Base-by-base conservation (phyloP, 495 filamentous ascomycete species). In the Penicillium cosmopolitanum region DNA sequence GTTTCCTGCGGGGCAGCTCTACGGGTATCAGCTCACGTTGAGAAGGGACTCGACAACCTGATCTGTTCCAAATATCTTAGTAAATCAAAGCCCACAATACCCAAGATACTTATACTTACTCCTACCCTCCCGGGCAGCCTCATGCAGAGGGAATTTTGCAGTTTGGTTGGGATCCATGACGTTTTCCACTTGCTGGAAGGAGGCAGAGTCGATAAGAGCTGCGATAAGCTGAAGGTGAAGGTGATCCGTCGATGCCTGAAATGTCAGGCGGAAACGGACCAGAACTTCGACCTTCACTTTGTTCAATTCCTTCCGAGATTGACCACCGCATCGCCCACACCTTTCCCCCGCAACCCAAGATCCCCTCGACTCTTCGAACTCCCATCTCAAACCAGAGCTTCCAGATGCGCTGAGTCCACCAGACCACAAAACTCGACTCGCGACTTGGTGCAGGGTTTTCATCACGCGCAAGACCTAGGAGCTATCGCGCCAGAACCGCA, bases 101-200 rank as follows among this genome's bases (percentile, higher is more conserved):
- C 8, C 18, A 36, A 33, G 19, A 8, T 1, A 31, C 52, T 47
- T 47, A 68, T 15, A 69, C 82, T 67, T 81, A 96, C 95, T 77
- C 81, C 84, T 90, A 35, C 95, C 93, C 72, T 97, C 92, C 55
- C 95, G 83, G 48, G 90, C 86, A 23, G 95, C 95, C 63, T 89
- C 93, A 66, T 98, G 95, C 47, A 97, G 87, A 53, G 90, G 89
- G 70, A 85, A 96, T 69, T 90, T 93, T 31, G 83, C 65, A 55
- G 80, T 71, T 19, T 75, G 64, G 43, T 70, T 69, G 8, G 75
- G 48, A 60, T 77, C 67, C 81, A 83, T 84, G 59, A 33, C 52
- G 60, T 55, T 56, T 50, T 48, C 15, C 7, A 21, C 13, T 18
- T 16, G 15, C 43, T 31, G 28, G 50, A 42, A 54, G 57, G 40